These are phyloP conservation scores for Trametes pubescens DNA, from an alignment of 1,284 basidiomycete species.

Conservation along the genomic window DNA sequence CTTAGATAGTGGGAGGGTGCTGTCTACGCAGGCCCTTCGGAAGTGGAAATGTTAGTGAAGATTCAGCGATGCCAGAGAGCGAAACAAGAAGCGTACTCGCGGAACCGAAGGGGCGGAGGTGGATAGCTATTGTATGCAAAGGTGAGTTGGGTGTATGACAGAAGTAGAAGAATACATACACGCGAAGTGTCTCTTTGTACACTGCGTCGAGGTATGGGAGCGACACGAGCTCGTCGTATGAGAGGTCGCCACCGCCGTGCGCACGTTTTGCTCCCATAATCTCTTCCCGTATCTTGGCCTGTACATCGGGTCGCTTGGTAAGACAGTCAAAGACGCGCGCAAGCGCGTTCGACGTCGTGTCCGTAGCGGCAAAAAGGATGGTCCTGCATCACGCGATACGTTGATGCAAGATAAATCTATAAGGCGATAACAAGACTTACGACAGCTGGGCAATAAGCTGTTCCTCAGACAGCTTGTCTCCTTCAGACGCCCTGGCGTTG, in stretches of 20 bases:
- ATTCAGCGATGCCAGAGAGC: not conserved
- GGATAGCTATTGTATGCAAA: not conserved
- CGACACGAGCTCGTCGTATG: constrained; percentile 14
- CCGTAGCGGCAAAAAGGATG: constrained; percentile 28
- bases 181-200: constrained; percentile 18
- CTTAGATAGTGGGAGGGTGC: constrained; percentile 36
- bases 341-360: constrained; percentile 22
- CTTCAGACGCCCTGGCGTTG: constrained; percentile 35
- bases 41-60: not conserved
- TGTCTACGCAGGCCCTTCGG: constrained; percentile 31
- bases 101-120: not conserved
- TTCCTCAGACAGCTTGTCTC: constrained; percentile 38
- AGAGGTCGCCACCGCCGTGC: constrained; percentile 36
- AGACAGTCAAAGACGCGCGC: constrained; percentile 18
- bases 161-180: not conserved
- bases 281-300: constrained; percentile 6
- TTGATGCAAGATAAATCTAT: not conserved
- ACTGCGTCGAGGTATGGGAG: constrained; percentile 62
- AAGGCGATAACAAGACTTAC: constrained; percentile 21
- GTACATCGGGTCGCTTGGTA: not conserved
- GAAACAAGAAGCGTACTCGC: constrained; percentile 1
- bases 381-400: not conserved
- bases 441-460: constrained; percentile 43
- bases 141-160: not conserved
- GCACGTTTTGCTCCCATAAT: constrained; percentile 26